Percentiles rank a stretch among this genome's conserved stretches.
These are phyloP conservation scores for Ceratocystis huliohia DNA, from an alignment of 2,329 filamentous ascomycete genomes.

Conservation along the genomic window DNA sequence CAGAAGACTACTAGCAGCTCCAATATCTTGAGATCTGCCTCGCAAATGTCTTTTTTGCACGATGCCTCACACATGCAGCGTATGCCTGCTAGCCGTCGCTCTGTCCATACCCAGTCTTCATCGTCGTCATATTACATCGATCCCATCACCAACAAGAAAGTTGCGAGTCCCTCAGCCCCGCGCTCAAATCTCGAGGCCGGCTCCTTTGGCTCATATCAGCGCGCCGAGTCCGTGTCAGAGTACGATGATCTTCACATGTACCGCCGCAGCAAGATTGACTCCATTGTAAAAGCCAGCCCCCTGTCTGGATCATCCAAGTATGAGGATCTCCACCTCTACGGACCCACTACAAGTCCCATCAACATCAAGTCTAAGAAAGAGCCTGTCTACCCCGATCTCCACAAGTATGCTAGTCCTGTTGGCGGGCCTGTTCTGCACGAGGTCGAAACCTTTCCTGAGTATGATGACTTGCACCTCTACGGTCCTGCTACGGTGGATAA, in stretches of 20 bases:
- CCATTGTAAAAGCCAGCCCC: constrained; percentile 16
- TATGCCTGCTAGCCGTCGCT: constrained; percentile 16
- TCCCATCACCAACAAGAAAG: constrained; percentile 3
- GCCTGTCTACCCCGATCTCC: constrained; percentile 30
- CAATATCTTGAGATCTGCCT: constrained; percentile 13
- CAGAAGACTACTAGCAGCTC: constrained; percentile 19
- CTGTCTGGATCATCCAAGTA: constrained; percentile 26
- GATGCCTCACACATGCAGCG: constrained; percentile 1
- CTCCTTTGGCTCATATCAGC: constrained; percentile 26
- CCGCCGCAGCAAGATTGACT: constrained; percentile 28
- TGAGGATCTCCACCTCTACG: constrained; percentile 30
- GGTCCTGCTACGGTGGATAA: constrained; percentile 30
- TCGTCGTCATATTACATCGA: constrained; percentile 11
- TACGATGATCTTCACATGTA: constrained; percentile 31
- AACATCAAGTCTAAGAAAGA: constrained; percentile 26
- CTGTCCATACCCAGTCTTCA: constrained; percentile 11
- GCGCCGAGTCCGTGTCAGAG: constrained; percentile 21
- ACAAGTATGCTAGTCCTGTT: constrained; percentile 29
- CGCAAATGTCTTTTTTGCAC: constrained; percentile 19
- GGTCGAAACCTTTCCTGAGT: constrained; percentile 27
- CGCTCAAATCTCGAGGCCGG: constrained; percentile 18
- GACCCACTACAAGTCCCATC: constrained; percentile 26
- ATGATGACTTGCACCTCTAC: constrained; percentile 33
- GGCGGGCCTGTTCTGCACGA: constrained; percentile 27
- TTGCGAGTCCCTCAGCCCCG: not conserved